Evolutionary conservation across 495 filamentous ascomycete species (phyloP).

Genomic region (Penicillium salamii): DNA sequence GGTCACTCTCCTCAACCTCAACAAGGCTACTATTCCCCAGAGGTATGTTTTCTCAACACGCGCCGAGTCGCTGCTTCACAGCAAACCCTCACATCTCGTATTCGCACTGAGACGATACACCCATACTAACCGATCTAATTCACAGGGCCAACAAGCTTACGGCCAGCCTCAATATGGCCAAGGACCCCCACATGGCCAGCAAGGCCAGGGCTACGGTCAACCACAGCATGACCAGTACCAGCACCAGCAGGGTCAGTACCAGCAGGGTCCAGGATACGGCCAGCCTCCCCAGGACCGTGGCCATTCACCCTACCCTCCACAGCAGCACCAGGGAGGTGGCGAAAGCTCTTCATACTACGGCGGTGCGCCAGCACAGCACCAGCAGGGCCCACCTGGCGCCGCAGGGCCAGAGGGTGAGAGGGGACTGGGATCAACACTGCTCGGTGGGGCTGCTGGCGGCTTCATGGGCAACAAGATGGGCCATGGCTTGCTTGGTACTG

Average conservation of each 20-base stretch:
- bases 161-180: slow-evolving; percentile 14
- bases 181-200: slow-evolving; percentile 17
- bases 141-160: slow-evolving; percentile 20
- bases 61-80: background rate
- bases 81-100: background rate
- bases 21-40: slow-evolving; percentile 27
- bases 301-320: slow-evolving; percentile 33
- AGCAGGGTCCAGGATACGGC: slow-evolving; percentile 15
- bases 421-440: slow-evolving; percentile 41
- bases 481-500: slow-evolving; percentile 39
- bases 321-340: slow-evolving; percentile 23
- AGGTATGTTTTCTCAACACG: slow-evolving; percentile 19
- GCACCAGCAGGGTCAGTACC: slow-evolving; percentile 19
- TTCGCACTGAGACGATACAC: background rate
- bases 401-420: slow-evolving; percentile 33
- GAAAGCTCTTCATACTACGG: slow-evolving; percentile 21
- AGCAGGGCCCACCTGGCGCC: slow-evolving; percentile 16
- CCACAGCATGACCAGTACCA: slow-evolving; percentile 13
- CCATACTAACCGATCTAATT: slow-evolving; percentile 4
- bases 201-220: slow-evolving; percentile 10
- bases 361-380: slow-evolving; percentile 10
- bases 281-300: slow-evolving; percentile 22
- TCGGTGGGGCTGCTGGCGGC: slow-evolving; percentile 44
- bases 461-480: slow-evolving; percentile 43
- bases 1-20: slow-evolving; percentile 22